Base-by-base conservation (phyloP, 306 rosid species). In the Notholithocarpus densiflorus region DNA sequence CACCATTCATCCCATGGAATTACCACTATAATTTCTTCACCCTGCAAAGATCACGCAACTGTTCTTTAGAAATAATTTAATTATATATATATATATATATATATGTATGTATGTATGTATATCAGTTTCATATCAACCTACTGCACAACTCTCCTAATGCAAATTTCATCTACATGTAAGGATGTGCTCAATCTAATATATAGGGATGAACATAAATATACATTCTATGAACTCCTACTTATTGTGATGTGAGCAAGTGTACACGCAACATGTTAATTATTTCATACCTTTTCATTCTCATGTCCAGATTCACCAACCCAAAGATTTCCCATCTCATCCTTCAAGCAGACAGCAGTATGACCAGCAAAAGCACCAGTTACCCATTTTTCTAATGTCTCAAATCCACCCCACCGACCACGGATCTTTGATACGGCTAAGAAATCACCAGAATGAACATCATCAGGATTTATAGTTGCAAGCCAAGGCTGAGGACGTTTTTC, bases 281-380 rank as follows among this genome's bases (percentile, higher is more conserved):
- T 45, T 68, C 31, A 78, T 85, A 95, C 98, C 97, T 92, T 88
- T 80, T 92, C 98, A 83, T 95, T 95, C 87, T 95, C 98, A 56
- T 95, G 96, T 72, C 98, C 98, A 29, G 98, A 95, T 91, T 95
- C 98, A 51, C 97, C 98, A 86, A 95, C 94, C 98, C 98, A 95
- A 78, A 95, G 89, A 80, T 88, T 90, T 23, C 98, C 98, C 89
- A 74, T 86, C 37, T 92, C 98, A 77, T 95, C 98, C 87, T 95
- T 95, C 85, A 92, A 90, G 90, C 98, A 95, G 79, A 95, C 98
- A 45, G 98, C 90, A 52, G 98, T 92, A 86, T 95, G 98, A 76
- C 98, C 98, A 66, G 98, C 98, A 91, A 92, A 95, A 82, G 98
- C 89, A 74, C 98, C 98, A 0, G 98, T 92, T 24, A 95, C 98